A percentile compares a stretch with the other conserved stretches of the same genome.
These are phyloP conservation scores for Dothistroma septosporum DNA, from an alignment of 2,329 filamentous ascomycete species.

Conservation along the genomic window DNA sequence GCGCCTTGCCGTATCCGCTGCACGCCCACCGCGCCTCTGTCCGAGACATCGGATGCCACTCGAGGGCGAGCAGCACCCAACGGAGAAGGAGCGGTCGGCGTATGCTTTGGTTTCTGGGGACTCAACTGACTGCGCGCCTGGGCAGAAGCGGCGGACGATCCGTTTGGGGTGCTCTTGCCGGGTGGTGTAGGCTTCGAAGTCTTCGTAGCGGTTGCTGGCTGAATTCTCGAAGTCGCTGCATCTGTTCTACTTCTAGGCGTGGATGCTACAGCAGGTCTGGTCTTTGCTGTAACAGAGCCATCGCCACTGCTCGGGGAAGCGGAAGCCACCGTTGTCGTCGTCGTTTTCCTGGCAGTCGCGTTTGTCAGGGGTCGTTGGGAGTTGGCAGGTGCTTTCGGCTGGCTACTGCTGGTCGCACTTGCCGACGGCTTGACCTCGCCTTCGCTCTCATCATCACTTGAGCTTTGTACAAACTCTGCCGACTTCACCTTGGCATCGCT, in stretches of 20 bases:
- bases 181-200: constrained; percentile 16
- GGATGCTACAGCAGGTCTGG: constrained; percentile 16
- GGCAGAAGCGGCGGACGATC: constrained; percentile 24
- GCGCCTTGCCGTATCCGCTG: constrained; percentile 26
- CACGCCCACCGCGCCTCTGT: constrained; percentile 25
- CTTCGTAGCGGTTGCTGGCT: constrained; percentile 19
- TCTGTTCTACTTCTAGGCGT: constrained; percentile 9
- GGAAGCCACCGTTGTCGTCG: constrained; percentile 11
- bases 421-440: constrained; percentile 35
- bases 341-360: constrained; percentile 14
- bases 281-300: constrained; percentile 19
- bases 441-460: constrained; percentile 42
- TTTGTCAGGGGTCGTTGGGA: constrained; percentile 15
- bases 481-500: constrained; percentile 48
- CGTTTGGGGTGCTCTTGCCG: constrained; percentile 28
- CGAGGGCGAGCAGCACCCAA: constrained; percentile 59
- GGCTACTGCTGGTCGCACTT: constrained; percentile 19
- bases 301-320: constrained; percentile 23
- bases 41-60: constrained; percentile 54
- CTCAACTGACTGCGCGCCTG: constrained; percentile 33
- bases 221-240: constrained; percentile 4
- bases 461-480: constrained; percentile 51
- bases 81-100: constrained; percentile 59
- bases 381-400: constrained; percentile 17
- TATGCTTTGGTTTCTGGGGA: constrained; percentile 44